phyloP scores from a whole-genome alignment of 192 early-diverging fungal species.

The Linnemannia zychae region DNA sequence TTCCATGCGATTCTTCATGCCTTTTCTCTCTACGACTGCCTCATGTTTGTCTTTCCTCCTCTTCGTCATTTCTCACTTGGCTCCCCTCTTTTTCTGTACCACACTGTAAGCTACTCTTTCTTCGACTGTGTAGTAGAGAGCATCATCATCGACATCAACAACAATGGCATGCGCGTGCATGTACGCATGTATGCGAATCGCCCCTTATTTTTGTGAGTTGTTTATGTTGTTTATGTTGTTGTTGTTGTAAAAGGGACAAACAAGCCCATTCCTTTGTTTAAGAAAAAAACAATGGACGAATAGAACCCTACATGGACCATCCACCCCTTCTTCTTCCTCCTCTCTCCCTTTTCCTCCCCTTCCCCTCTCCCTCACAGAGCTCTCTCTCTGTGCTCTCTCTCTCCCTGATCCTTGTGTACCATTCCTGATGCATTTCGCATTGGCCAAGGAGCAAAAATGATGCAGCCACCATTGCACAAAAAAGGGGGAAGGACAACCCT shows the following conservation, averaged over 20 bases:
- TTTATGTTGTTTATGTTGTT: not conserved
- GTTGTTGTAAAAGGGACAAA: not conserved
- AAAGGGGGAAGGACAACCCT: not conserved
- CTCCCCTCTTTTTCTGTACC: not conserved
- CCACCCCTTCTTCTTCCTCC: not conserved
- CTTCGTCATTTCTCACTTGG: not conserved
- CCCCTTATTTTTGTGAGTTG: not conserved
- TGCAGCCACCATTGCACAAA: constrained; percentile 37
- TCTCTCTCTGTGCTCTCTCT: not conserved
- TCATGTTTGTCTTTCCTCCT: not conserved
- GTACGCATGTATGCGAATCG: not conserved
- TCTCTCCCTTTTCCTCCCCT: not conserved
- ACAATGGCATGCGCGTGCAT: not conserved
- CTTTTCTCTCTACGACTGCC: not conserved
- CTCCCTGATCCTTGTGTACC: constrained; percentile 40
- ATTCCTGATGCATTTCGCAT: constrained; percentile 47
- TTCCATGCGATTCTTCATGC: not conserved
- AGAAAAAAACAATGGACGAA: constrained; percentile 3
- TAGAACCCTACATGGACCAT: constrained; percentile 7
- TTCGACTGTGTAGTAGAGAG: not conserved
- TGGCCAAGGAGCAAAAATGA: constrained; percentile 22
- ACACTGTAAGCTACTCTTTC: not conserved
- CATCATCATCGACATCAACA: not conserved
- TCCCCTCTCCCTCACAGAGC: not conserved
- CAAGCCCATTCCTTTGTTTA: constrained; percentile 3